Evolutionary conservation across 768 basidiomycete genomes (phyloP), one percentile per base, ranked within the genome.

Genomic region (Xanthoconium purpureum): DNA sequence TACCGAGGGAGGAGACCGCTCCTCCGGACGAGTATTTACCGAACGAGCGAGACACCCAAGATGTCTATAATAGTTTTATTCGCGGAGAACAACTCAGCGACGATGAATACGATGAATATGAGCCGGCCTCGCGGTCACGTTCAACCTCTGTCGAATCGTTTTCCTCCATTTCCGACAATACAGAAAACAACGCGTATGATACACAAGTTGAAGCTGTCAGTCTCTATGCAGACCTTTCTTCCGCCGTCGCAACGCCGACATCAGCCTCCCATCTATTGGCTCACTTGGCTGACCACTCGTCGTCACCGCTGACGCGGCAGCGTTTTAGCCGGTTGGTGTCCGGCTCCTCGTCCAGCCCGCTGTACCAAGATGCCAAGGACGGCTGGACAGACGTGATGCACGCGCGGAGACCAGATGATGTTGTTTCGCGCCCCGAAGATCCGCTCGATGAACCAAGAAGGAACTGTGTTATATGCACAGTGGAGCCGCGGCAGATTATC

Each of bases 381-480:
- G 66, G 55, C 20, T 71, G 70, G 74, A 59, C 57, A 12, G 66
- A 63, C 2, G 74, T 75, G 47, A 60, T 73, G 18, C 57, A 58
- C 17, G 67, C 61, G 50, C 71, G 66, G 47, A 59, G 52, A 52
- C 60, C 59, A 56, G 56, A 42, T 61, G 63, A 14, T 17, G 39
- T n/a, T 15, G 35, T 20, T 33, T 29, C 56, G 61, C 74, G 40
- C 60, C 60, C 49, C 43, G 74, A 54, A 63, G 74, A 72, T 29
- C 0, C 35, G 8, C 35, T 49, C 0, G 62, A 58, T n/a, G 71
- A 67, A 32, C 37, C 56, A 4, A 66, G 77, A 49, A 71, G 73
- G 28, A 71, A 75, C 47, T 91, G 89, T 64, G 88, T 91, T 6
- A 79, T 91, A 47, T 91, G 89, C 62, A 88, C 84, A 29, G 74